phyloP scores from a whole-genome alignment of 176 grass and related monocot genomes.

The Miscanthus lutarioriparius region DNA sequence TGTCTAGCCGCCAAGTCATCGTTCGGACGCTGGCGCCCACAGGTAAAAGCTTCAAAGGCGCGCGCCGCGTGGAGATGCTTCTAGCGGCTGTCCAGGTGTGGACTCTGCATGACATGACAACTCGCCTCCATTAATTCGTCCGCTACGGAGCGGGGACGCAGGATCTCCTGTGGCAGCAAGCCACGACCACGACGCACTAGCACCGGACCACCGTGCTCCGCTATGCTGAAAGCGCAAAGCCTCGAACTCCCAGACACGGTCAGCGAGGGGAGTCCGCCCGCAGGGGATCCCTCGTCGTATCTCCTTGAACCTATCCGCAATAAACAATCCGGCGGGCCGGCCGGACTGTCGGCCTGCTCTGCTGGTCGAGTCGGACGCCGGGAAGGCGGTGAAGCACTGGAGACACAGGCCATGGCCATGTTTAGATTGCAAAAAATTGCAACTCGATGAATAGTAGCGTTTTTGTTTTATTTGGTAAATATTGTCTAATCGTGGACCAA shows the following conservation, averaged over 20 bases:
- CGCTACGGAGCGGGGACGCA: not conserved
- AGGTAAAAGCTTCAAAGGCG: not conserved
- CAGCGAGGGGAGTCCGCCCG: not conserved
- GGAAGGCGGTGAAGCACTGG: not conserved
- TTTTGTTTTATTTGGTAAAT: too few species aligned
- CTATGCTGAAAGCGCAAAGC: not conserved
- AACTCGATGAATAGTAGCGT: too few species aligned
- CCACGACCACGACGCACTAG: not conserved
- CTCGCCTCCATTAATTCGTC: not conserved
- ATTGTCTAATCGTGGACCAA: too few species aligned
- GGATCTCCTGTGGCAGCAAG: conserved; percentile 23
- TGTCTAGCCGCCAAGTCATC: conserved; percentile 30
- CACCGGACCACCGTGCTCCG: not conserved
- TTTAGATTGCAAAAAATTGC: too few species aligned
- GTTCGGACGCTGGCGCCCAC: not conserved
- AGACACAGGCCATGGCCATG: too few species aligned
- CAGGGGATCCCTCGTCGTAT: conserved; percentile 40
- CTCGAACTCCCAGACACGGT: not conserved
- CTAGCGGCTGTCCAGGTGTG: conserved; percentile 47
- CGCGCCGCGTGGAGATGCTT: conserved; percentile 40
- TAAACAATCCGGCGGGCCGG: conserved; percentile 29
- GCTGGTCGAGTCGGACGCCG: conserved; percentile 18
- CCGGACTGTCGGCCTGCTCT: conserved; percentile 30
- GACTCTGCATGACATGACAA: not conserved
- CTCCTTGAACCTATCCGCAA: not conserved